Percentiles rank a stretch among this genome's conserved stretches.
phyloP scores from a whole-genome alignment of 177 flowering plant species.

The Vitis hybrid region DNA sequence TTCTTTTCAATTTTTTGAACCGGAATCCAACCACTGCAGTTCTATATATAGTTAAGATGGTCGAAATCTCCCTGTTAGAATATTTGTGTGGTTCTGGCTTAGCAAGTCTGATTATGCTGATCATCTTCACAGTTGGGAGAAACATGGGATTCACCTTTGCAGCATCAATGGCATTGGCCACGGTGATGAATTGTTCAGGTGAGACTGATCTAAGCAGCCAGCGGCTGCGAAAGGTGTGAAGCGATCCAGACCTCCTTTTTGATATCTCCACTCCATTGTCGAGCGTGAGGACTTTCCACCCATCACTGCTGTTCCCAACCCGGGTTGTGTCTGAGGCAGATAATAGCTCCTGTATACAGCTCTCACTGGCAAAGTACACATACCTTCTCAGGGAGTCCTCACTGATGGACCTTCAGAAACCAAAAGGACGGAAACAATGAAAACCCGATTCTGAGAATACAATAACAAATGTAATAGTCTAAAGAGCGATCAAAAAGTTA shows the following conservation, averaged over 20 bases:
- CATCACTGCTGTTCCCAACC: conserved; percentile 31
- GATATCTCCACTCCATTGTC: conserved; percentile 78
- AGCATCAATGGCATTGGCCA: conserved; percentile 87
- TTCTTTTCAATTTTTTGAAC: conserved; percentile 1
- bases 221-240: conserved; percentile 67
- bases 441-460: not conserved
- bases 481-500: too few species aligned
- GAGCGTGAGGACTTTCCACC: conserved; percentile 58
- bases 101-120: not conserved
- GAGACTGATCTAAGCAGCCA: conserved; percentile 71
- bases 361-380: conserved; percentile 77
- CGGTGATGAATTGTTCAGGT: conserved; percentile 71
- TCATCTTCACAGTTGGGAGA: not conserved
- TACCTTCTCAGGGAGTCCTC: conserved; percentile 82
- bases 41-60: too few species aligned
- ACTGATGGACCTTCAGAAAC: conserved; percentile 61
- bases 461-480: too few species aligned
- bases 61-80: too few species aligned
- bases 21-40: not conserved
- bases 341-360: conserved; percentile 78
- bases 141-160: conserved; percentile 53
- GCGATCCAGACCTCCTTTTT: conserved; percentile 62
- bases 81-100: not conserved
- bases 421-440: not conserved
- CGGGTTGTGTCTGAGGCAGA: conserved; percentile 63